These are phyloP conservation scores for Blastobotrys arbuscula DNA, from an alignment of 1,139 yeast species.

Conservation along the genomic window DNA sequence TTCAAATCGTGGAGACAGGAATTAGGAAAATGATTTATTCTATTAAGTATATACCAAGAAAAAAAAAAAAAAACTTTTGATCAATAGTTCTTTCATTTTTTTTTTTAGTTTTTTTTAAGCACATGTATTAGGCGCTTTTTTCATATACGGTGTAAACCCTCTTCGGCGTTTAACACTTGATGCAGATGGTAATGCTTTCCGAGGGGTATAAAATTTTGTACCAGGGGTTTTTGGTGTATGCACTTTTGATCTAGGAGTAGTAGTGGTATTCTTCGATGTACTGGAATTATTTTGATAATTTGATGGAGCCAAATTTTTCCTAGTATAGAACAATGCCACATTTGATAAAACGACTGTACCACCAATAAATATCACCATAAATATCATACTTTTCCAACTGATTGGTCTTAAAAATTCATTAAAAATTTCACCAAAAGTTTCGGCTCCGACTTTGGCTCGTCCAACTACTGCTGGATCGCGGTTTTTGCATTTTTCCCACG, in stretches of 20 bases:
- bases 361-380: constrained; percentile 40
- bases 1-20: constrained; percentile 56
- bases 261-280: not conserved
- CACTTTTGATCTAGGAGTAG: not conserved
- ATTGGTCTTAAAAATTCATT: constrained; percentile 73
- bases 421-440: constrained; percentile 73
- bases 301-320: constrained; percentile 10
- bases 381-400: constrained; percentile 64
- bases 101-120: not conserved
- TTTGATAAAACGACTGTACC: constrained; percentile 38
- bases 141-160: constrained; percentile 4
- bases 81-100: no score
- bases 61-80: no score
- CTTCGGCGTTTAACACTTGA: not conserved
- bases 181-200: not conserved
- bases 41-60: not conserved
- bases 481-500: constrained; percentile 82
- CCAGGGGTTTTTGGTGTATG: constrained; percentile 7
- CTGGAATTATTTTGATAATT: not conserved
- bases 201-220: constrained; percentile 6
- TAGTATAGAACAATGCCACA: constrained; percentile 10
- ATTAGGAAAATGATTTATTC: not conserved
- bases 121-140: not conserved
- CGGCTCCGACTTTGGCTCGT: constrained; percentile 70
- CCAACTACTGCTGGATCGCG: constrained; percentile 79